phyloP scores from a whole-genome alignment of 768 basidiomycete genomes.

The Coprinellus micaceus region DNA sequence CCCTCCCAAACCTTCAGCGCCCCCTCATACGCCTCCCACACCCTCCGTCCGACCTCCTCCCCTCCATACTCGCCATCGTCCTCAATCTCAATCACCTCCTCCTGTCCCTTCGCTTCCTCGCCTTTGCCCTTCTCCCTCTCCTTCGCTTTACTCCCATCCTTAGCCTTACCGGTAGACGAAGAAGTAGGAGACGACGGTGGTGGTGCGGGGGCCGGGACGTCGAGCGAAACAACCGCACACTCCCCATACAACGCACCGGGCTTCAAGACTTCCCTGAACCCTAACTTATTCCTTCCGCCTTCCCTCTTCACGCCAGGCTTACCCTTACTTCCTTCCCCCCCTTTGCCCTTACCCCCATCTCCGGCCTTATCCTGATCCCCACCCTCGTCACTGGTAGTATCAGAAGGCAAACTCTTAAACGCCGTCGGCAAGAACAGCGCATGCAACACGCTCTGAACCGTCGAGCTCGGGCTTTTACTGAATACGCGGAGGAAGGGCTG shows the following conservation, averaged over 20 bases:
- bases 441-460: slow-evolving; percentile 78
- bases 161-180: background rate
- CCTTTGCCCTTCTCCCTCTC: slow-evolving; percentile 13
- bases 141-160: slow-evolving; percentile 12
- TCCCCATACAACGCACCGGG: slow-evolving; percentile 77
- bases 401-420: slow-evolving; percentile 50
- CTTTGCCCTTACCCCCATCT: slow-evolving; percentile 4
- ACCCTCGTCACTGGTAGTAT: slow-evolving; percentile 10
- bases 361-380: background rate
- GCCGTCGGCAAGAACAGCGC: slow-evolving; percentile 80
- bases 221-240: slow-evolving; percentile 55
- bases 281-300: slow-evolving; percentile 12
- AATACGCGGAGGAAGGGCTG: slow-evolving; percentile 67
- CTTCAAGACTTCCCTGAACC: slow-evolving; percentile 57
- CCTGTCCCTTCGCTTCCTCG: slow-evolving; percentile 19
- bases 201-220: slow-evolving; percentile 32
- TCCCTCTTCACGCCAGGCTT: slow-evolving; percentile 7
- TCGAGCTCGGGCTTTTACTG: slow-evolving; percentile 60
- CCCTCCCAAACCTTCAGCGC: slow-evolving; percentile 65
- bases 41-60: slow-evolving; percentile 57
- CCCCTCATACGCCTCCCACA: slow-evolving; percentile 76
- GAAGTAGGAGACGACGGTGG: background rate
- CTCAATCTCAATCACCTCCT: slow-evolving; percentile 29
- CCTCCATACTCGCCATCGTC: slow-evolving; percentile 75
- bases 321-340: background rate